phyloP scores from a whole-genome alignment of 176 grass and related monocot species.

The Oryza glaberrima region DNA sequence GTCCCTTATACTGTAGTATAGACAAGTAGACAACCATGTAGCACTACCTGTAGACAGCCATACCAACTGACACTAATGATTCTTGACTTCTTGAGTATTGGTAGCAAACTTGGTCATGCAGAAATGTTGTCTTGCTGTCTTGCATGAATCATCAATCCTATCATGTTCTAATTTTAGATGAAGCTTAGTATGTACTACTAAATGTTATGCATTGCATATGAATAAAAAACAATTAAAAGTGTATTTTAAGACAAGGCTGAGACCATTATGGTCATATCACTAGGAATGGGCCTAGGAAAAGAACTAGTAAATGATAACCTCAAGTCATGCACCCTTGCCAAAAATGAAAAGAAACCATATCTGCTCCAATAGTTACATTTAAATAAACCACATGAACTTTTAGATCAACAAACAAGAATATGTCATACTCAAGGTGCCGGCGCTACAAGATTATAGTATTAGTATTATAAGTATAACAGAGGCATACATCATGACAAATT shows the following conservation, averaged over 20 bases:
- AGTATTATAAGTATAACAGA: not conserved
- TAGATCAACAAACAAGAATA: not conserved
- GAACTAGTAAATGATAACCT: not conserved
- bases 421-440: not conserved
- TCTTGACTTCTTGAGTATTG: not conserved
- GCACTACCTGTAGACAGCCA: not conserved
- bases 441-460: not conserved
- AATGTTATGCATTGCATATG: not conserved
- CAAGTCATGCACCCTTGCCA: not conserved
- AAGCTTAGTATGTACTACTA: not conserved
- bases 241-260: not conserved
- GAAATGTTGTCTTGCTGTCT: slow-evolving; percentile 4
- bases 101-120: not conserved
- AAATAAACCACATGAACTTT: not conserved
- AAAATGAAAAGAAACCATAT: not conserved
- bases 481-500: slow-evolving; percentile 3
- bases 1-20: not conserved
- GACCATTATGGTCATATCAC: not conserved
- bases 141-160: not conserved
- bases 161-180: not conserved
- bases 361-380: not conserved
- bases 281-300: not conserved
- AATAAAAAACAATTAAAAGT: not conserved
- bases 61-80: slow-evolving; percentile 6
- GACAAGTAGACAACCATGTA: not conserved